Percentiles rank a stretch among this genome's conserved stretches.
phyloP scores from a whole-genome alignment of 225 moss, liverwort and hornwort genomes.

The Polytrichum formosum region DNA sequence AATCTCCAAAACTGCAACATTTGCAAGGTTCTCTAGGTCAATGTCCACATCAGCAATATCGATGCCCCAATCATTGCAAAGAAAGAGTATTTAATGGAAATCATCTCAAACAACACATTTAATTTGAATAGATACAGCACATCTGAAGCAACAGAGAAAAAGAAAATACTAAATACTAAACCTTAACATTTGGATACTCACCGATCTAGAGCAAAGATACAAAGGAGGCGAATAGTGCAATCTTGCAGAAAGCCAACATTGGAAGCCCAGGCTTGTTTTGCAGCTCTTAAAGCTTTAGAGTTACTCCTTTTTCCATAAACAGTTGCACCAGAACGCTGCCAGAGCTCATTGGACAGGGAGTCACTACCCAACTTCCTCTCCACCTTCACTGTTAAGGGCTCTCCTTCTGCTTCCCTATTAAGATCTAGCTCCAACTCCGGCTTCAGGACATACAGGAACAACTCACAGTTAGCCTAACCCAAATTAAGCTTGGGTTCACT shows the following conservation, averaged over 20 bases:
- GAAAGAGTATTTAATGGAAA: too few species aligned
- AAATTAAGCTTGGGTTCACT: slow-evolving; percentile 23
- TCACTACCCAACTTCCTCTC: slow-evolving; percentile 19
- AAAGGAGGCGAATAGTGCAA: slow-evolving; percentile 80
- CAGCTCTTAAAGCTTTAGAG: slow-evolving; percentile 49
- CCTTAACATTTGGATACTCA: slow-evolving; percentile 10
- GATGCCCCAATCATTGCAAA: too few species aligned
- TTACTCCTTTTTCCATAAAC: slow-evolving; percentile 41
- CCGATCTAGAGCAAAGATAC: slow-evolving; percentile 89
- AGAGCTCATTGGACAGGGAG: slow-evolving; percentile 24
- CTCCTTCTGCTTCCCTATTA: slow-evolving; percentile 62
- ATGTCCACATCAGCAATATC: too few species aligned
- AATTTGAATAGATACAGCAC: too few species aligned
- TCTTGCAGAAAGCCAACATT: slow-evolving; percentile 87
- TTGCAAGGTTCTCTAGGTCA: background rate
- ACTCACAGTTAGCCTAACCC: slow-evolving; percentile 32
- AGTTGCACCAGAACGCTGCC: slow-evolving; percentile 17
- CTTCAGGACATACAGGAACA: slow-evolving; percentile 32
- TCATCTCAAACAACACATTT: too few species aligned
- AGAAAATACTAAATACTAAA: background rate
- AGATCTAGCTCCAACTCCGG: slow-evolving; percentile 67
- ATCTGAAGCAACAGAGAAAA: too few species aligned
- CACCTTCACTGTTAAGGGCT: slow-evolving; percentile 29
- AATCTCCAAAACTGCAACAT: slow-evolving; percentile 77
- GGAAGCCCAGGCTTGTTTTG: slow-evolving; percentile 65